phyloP scores from a whole-genome alignment of 495 filamentous ascomycete species.

The Tricharina praecox region DNA sequence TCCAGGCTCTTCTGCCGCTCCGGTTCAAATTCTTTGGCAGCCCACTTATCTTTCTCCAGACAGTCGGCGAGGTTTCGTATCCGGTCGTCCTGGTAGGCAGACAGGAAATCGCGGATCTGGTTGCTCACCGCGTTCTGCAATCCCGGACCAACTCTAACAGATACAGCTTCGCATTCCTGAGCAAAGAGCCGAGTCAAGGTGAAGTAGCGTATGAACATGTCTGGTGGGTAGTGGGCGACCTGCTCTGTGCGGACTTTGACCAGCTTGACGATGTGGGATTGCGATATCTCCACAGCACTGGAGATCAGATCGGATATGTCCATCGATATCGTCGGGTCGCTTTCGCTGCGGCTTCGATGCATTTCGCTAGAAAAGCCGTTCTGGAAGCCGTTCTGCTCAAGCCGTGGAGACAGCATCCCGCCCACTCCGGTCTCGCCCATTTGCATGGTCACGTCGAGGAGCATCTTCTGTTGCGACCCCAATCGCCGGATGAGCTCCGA shows the following conservation, averaged over 20 bases:
- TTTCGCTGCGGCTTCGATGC: background rate
- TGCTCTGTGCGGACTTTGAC: constrained; percentile 73
- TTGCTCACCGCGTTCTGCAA: constrained; percentile 78
- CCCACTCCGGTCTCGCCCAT: constrained; percentile 26
- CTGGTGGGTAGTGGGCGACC: constrained; percentile 14
- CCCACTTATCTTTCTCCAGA: constrained; percentile 86
- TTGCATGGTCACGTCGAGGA: constrained; percentile 79
- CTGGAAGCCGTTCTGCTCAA: constrained; percentile 23
- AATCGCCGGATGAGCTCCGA: constrained; percentile 73
- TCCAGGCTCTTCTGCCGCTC: constrained; percentile 43
- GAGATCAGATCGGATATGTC: constrained; percentile 91
- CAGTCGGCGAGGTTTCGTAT: constrained; percentile 62
- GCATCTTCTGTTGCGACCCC: constrained; percentile 77
- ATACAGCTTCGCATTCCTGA: constrained; percentile 93
- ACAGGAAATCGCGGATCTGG: constrained; percentile 82
- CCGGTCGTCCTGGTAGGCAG: constrained; percentile 54
- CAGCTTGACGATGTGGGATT: constrained; percentile 80
- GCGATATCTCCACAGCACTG: constrained; percentile 80
- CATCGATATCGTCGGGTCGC: constrained; percentile 27
- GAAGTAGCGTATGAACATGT: constrained; percentile 74
- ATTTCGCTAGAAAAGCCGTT: constrained; percentile 9
- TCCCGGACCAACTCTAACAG: constrained; percentile 64
- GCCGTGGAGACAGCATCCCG: constrained; percentile 24
- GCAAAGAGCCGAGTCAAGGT: constrained; percentile 84
- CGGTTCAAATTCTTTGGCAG: constrained; percentile 67